Conservation (phyloP, 257 asterid species). For the Coffea eugenioides region DNA sequence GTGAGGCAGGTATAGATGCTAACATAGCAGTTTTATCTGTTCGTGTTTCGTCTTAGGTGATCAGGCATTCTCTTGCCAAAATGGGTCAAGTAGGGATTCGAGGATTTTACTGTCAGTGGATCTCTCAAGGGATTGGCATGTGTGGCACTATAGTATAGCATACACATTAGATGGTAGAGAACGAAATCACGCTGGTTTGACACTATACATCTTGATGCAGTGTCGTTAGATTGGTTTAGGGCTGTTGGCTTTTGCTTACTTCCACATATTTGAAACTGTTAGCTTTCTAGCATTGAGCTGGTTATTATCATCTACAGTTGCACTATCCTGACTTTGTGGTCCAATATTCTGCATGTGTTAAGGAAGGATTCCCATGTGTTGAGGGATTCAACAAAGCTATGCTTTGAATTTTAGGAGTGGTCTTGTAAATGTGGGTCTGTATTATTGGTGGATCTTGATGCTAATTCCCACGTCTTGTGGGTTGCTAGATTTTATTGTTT, state of each 20-base stretch:
- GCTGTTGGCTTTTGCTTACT: neutral
- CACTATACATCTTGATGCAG: neutral
- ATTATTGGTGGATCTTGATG: neutral
- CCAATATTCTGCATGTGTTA: neutral
- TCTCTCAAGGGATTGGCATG: neutral
- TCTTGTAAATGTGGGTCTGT: no score
- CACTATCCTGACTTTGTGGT: neutral
- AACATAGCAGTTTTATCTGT: neutral
- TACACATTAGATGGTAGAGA: neutral
- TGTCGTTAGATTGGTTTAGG: neutral
- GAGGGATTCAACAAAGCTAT: neutral
- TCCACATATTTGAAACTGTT: neutral
- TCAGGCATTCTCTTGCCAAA: neutral
- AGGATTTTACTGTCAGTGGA: neutral
- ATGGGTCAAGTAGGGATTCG: neutral
- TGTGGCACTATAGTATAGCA: neutral
- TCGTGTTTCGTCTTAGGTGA: neutral
- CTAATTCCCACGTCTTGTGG: neutral
- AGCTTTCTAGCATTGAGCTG: neutral
- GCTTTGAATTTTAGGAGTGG: neutral
- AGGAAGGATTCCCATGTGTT: neutral
- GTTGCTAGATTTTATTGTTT: no score
- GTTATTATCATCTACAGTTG: neutral
- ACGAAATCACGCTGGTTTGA: neutral
- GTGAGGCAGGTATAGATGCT: no score